Evolutionary conservation across 306 rosid genomes (phyloP), one percentile per base, ranked within the genome.

Genomic region (Sesbania bispinosa): DNA sequence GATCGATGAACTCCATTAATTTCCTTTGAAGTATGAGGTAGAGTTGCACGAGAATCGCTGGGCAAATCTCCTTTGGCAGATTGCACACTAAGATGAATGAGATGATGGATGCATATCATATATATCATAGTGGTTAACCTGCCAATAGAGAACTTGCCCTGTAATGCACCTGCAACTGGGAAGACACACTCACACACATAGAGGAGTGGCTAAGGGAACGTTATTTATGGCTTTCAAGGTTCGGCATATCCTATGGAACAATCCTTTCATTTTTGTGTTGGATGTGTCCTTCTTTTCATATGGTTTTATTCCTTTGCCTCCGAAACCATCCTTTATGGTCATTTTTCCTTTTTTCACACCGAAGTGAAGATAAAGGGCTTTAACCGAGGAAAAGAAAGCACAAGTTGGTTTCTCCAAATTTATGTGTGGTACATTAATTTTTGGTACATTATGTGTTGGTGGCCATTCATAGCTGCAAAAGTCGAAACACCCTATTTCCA

Each of bases 41-140:
- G 16, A 5, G 51, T 61, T 80, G 83, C 73, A 75, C 45, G 36
- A 78, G 85, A 69, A 88, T 86, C 55, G 77, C 89, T 72, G 89
- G 90, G 85, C 88, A 89, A 89, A 83, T 86, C 90, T 87, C 87
- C 92, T 83, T 89, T 86, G 88, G 92, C 92, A 86, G 81, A 71
- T 36, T 68, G 71, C 67, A 62, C n/a, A 75, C 87, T 75, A 67
- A 0, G 33, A 33, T 35, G 71, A 30, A 4, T 0, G 1, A 65
- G 50, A 43, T 48, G n/a, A n/a, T n/a, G n/a, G n/a, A 76, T 21
- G 23, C 51, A n/a, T n/a, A n/a, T n/a, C n/a, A n/a, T n/a, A n/a
- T n/a, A 7, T 52, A 35, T 55, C 42, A 52, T 24, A 68, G 80
- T 86, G 83, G 72, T 66, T 68, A n/a, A 63, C 54, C 88, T 83